Percentiles rank a stretch among this genome's conserved stretches.
Conservation (phyloP, 1,139 yeast species). For the Debaryomycetaceae sp. region DNA sequence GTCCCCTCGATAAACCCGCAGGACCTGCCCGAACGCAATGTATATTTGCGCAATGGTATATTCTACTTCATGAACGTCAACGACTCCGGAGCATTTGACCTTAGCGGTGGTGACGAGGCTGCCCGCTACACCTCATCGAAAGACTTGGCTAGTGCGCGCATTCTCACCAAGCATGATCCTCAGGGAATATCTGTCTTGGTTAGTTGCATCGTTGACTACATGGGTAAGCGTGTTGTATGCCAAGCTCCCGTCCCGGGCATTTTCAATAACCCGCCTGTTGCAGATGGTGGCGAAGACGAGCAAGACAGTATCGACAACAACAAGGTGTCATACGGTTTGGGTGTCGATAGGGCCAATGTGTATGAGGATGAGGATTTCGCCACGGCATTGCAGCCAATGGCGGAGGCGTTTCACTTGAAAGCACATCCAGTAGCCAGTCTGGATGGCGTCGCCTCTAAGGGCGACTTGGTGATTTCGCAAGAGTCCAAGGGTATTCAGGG, state of each 20-base stretch:
- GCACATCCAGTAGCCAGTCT: slow-evolving; percentile 51
- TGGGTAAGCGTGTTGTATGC: slow-evolving; percentile 83
- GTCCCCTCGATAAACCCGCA: slow-evolving; percentile 75
- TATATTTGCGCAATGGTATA: slow-evolving; percentile 76
- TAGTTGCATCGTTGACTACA: slow-evolving; percentile 81
- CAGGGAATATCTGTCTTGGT: slow-evolving; percentile 65
- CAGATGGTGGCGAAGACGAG: slow-evolving; percentile 17
- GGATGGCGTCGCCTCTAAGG: slow-evolving; percentile 28
- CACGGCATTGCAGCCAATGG: slow-evolving; percentile 54
- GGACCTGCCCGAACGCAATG: slow-evolving; percentile 56
- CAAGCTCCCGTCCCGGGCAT: slow-evolving; percentile 99
- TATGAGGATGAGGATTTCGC: slow-evolving; percentile 48
- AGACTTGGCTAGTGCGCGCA: slow-evolving; percentile 71
- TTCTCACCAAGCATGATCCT: slow-evolving; percentile 63
- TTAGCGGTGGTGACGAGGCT: slow-evolving; percentile 79
- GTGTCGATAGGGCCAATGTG: slow-evolving; percentile 55
- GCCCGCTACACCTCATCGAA: slow-evolving; percentile 77
- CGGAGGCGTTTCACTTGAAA: slow-evolving; percentile 76
- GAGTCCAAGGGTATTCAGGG: slow-evolving; percentile 86
- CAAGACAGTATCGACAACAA: slow-evolving; percentile 25
- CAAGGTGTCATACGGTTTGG: slow-evolving; percentile 69
- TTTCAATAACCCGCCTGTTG: slow-evolving; percentile 44
- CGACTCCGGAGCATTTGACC: slow-evolving; percentile 61
- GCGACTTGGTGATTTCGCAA: slow-evolving; percentile 61
- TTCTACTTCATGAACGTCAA: slow-evolving; percentile 82